A percentile compares a stretch with the other conserved stretches of the same genome.
Evolutionary conservation across 192 early-diverging fungal genomes (phyloP).

Genomic region (Irineochytrium annulatum): DNA sequence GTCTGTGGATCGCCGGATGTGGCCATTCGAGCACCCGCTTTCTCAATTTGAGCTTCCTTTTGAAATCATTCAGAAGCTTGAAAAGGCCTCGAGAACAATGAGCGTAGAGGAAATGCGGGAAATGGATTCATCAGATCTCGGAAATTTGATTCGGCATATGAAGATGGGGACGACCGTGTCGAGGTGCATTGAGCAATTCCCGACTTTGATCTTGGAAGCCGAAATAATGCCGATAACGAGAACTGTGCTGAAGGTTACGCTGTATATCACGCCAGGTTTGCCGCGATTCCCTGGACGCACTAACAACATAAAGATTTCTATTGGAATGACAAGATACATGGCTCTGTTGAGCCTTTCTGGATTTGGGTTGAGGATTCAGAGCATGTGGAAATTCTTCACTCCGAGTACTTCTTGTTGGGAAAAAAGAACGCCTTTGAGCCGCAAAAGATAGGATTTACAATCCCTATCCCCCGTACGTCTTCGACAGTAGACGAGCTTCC

Average conservation of each 20-base stretch:
- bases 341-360: slow-evolving; percentile 87
- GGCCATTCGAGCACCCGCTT: slow-evolving; percentile 87
- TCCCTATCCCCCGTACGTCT: slow-evolving; percentile 67
- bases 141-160: slow-evolving; percentile 76
- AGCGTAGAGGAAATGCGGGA: slow-evolving; percentile 70
- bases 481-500: slow-evolving; percentile 74
- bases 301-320: slow-evolving; percentile 61
- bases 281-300: background rate
- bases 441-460: slow-evolving; percentile 74
- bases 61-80: slow-evolving; percentile 72
- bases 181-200: slow-evolving; percentile 80
- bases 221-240: slow-evolving; percentile 90
- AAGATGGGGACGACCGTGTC: slow-evolving; percentile 73
- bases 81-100: slow-evolving; percentile 47
- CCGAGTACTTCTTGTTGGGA: slow-evolving; percentile 83
- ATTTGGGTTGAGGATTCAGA: slow-evolving; percentile 94
- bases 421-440: slow-evolving; percentile 49
- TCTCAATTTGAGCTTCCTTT: slow-evolving; percentile 75
- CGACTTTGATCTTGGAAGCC: slow-evolving; percentile 72
- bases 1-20: slow-evolving; percentile 83
- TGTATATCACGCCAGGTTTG: slow-evolving; percentile 63
- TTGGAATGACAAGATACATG: slow-evolving; percentile 94
- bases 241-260: slow-evolving; percentile 77
- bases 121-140: slow-evolving; percentile 82
- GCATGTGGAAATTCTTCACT: slow-evolving; percentile 85